Percentiles rank a stretch among this genome's conserved stretches.
These are phyloP conservation scores for Ustilago loliicola DNA, from an alignment of 1,284 basidiomycete species.

Conservation along the genomic window DNA sequence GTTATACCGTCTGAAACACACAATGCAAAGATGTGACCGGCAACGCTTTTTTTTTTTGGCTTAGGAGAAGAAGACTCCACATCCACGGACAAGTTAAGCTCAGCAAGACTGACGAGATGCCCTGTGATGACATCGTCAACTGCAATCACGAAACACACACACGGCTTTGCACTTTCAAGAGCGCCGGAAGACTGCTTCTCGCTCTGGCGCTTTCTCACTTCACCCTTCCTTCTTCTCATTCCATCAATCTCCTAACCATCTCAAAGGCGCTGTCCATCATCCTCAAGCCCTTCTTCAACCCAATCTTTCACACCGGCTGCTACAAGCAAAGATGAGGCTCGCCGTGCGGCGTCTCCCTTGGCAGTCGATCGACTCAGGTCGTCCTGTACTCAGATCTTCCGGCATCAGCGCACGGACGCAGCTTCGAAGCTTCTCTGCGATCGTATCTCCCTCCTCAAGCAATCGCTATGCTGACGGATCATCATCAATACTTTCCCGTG, in stretches of 20 bases:
- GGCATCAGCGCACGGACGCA: conserved; percentile 8
- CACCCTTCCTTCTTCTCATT: no score
- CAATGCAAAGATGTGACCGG: no score
- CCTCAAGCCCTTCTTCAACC: background rate
- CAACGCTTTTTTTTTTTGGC: no score
- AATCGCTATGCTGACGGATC: background rate
- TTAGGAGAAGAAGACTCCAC: background rate
- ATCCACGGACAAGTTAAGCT: background rate
- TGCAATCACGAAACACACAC: background rate
- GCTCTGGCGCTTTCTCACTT: background rate
- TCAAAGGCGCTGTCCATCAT: background rate
- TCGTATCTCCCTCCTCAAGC: conserved; percentile 11
- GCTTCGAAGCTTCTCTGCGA: conserved; percentile 22
- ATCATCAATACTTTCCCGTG: background rate
- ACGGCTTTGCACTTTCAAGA: conserved; percentile 3
- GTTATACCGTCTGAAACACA: no score
- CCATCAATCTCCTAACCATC: no score
- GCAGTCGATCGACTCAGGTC: conserved; percentile 27
- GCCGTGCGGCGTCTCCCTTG: conserved; percentile 41
- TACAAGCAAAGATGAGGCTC: conserved; percentile 37
- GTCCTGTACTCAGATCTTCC: conserved; percentile 21
- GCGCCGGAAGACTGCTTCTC: background rate
- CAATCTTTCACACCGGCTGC: conserved; percentile 14
- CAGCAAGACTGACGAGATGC: conserved; percentile 4
- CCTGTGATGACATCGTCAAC: background rate